These are phyloP conservation scores for Candida taoyuanica DNA, from an alignment of 805 yeast genomes.

Conservation along the genomic window DNA sequence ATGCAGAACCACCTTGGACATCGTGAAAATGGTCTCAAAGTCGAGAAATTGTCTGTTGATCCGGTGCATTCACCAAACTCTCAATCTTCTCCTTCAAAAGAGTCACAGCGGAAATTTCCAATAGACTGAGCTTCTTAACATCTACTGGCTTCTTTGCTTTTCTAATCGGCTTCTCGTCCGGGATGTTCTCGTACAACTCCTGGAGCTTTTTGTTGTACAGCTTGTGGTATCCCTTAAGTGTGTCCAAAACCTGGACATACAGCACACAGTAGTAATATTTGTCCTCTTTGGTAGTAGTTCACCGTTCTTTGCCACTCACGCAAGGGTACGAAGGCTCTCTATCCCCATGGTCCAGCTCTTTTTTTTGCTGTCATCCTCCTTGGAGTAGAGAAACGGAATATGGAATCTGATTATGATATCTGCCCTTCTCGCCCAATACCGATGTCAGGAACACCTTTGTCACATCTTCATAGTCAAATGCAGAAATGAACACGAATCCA, in stretches of 20 bases:
- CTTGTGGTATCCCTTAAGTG: constrained; percentile 1
- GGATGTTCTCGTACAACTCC: not conserved
- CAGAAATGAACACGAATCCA: constrained; percentile 3
- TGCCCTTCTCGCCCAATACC: not conserved
- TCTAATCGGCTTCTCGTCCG: constrained; percentile 6
- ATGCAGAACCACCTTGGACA: constrained; percentile 2
- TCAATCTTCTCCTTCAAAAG: constrained; percentile 4
- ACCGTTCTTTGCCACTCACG: constrained; percentile 9
- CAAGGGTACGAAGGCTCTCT: constrained; percentile 2
- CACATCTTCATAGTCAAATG: constrained; percentile 3
- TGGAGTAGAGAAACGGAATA: constrained; percentile 1
- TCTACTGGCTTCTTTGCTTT: constrained; percentile 4
- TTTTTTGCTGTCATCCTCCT: not conserved
- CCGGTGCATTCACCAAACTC: constrained; percentile 5
- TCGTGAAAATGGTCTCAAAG: constrained; percentile 4
- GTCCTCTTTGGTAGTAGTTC: constrained; percentile 2
- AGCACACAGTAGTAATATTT: not conserved
- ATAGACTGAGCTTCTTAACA: not conserved
- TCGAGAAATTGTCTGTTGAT: constrained; percentile 1
- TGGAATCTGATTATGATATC: not conserved
- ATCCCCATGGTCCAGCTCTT: not conserved
- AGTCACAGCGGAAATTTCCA: not conserved
- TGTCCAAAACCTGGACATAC: constrained; percentile 1
- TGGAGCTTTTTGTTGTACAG: constrained; percentile 5
- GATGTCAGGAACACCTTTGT: constrained; percentile 1